Conservation (phyloP, 1,284 basidiomycete species). For the Ganoderma sp. region DNA sequence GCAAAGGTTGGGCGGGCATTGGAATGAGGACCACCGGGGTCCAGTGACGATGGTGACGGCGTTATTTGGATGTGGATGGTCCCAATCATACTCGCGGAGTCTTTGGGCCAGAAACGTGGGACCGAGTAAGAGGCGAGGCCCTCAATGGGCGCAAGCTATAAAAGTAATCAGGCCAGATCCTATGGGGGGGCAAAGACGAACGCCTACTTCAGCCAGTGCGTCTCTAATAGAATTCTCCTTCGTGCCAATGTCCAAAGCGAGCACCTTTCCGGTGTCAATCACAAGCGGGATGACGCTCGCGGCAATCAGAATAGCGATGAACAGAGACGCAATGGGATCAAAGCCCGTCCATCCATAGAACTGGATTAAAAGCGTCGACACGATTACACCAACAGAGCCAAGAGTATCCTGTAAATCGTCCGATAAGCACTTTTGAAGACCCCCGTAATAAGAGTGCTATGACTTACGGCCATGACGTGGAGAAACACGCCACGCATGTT, state of each 20-base stretch:
- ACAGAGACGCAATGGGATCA: slow-evolving; percentile 96
- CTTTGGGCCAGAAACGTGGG: slow-evolving; percentile 97
- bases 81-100: slow-evolving; percentile 84
- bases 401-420: slow-evolving; percentile 70
- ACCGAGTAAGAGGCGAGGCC: slow-evolving; percentile 83
- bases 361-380: slow-evolving; percentile 95
- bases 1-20: slow-evolving; percentile 57
- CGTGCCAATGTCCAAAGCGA: slow-evolving; percentile 85
- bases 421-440: slow-evolving; percentile 8
- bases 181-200: slow-evolving; percentile 23
- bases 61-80: slow-evolving; percentile 88
- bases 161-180: background rate
- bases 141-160: slow-evolving; percentile 65
- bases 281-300: slow-evolving; percentile 96
- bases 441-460: background rate
- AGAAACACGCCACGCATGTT: slow-evolving; percentile 99
- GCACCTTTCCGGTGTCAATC: slow-evolving; percentile 88
- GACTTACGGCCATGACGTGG: slow-evolving; percentile 84
- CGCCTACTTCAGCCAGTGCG: slow-evolving; percentile 78
- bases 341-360: slow-evolving; percentile 99
- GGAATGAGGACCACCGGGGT: slow-evolving; percentile 60
- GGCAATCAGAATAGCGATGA: slow-evolving; percentile 95
- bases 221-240: slow-evolving; percentile 68
- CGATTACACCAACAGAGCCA: slow-evolving; percentile 97
- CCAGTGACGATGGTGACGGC: slow-evolving; percentile 58